Evolutionary conservation across 2,329 filamentous ascomycete genomes (phyloP).

Genomic region (Hirsutella thompsonii): DNA sequence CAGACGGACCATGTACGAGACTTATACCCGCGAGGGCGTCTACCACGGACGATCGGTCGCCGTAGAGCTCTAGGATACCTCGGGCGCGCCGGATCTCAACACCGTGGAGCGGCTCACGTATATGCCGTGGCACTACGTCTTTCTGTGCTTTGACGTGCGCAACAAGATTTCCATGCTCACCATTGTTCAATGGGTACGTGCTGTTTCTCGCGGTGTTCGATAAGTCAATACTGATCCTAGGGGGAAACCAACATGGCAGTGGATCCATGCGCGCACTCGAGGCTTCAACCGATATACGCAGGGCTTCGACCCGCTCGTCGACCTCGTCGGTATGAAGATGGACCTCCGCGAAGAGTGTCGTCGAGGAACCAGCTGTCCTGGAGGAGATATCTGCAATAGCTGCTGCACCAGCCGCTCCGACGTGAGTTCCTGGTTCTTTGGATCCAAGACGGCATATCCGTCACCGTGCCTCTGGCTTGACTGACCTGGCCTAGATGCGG

Average conservation of each 20-base stretch:
- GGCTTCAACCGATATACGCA: conserved; percentile 13
- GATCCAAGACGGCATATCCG: too few relatives aligned
- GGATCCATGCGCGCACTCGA: neutral
- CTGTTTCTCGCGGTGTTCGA: too few relatives aligned
- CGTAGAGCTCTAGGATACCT: conserved; percentile 27
- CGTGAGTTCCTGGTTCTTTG: conserved; percentile 8
- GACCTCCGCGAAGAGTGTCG: conserved; percentile 10
- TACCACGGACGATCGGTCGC: conserved; percentile 13
- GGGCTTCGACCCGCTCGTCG: conserved; percentile 11
- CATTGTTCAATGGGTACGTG: conserved; percentile 22
- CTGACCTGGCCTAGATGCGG: conserved; percentile 10
- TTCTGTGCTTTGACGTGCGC: conserved; percentile 25
- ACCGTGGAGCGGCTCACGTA: conserved; percentile 20
- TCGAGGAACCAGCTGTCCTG: conserved; percentile 8
- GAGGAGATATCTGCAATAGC: neutral
- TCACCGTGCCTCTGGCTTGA: neutral
- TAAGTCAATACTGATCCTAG: too few relatives aligned
- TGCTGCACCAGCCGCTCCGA: conserved; percentile 16
- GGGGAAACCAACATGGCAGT: neutral
- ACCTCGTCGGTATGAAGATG: conserved; percentile 22
- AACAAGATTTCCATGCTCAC: conserved; percentile 19
- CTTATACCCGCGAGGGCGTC: conserved; percentile 15
- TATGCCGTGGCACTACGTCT: conserved; percentile 23
- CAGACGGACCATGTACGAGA: conserved; percentile 20
- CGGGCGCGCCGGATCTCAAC: conserved; percentile 22